Evolutionary conservation across 345 rosid genomes (phyloP), one percentile per base, ranked within the genome.

Genomic region (Reutealis trisperma): DNA sequence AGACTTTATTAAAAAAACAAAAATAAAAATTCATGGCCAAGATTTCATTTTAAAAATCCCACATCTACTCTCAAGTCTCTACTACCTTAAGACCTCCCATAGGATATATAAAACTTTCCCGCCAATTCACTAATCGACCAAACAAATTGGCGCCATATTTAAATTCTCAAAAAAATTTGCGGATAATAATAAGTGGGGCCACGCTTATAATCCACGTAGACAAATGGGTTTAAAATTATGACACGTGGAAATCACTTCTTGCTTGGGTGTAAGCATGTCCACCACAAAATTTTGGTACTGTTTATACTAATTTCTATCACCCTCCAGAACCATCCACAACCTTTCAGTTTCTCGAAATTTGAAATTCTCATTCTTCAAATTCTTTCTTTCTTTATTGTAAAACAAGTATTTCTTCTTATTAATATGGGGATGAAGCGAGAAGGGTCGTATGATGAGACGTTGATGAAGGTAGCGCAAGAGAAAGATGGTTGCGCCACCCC

Each of bases 401-500:
- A 34, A 34, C n/a, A 32, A 1, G 1, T 32, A 4, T 32, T 34
- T 34, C 37, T 34, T 34, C 0, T 2, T 34, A 34, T 2, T 12
- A 11, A 49, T 12, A 11, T 13, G 54, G 16, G 54, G 2, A 49
- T 49, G 54, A 49, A 49, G 13, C 13, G 54, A 49, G 54, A 49
- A 49, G 18, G 54, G 1, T 49, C 54, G 15, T 11, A 15, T 11
- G 54, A 49, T 1, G 15, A 49, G 54, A 11, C 13, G 4, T 11
- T 49, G 54, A 49, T 10, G 54, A 49, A 13, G 54, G 18, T 2
- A 18, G 73, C 13, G 63, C n/a, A 16, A 54, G 61, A 27, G 15
- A 27, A 61, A 49, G 81, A 65, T 18, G 80, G 83, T 8, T 83
- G 78, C 54, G 45, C 75, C 18, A 87, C 86, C 15, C 89, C 89